Evolutionary conservation across 1,139 yeast species (phyloP).

Genomic region (Pichia sp.): DNA sequence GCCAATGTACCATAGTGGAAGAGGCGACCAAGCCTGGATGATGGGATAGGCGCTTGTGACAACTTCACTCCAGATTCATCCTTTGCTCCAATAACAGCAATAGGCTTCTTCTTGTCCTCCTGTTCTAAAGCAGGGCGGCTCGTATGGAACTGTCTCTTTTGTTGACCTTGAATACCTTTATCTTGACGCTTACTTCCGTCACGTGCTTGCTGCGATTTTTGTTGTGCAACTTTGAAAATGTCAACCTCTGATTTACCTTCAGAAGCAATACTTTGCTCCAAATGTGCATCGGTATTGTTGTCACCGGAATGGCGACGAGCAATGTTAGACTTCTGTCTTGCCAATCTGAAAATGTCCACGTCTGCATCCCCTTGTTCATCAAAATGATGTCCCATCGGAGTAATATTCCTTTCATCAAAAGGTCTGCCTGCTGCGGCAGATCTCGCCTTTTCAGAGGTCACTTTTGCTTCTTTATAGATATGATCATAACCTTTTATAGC

Average conservation of each 20-base stretch:
- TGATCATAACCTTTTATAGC: constrained; percentile 25
- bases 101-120: not conserved
- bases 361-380: constrained; percentile 19
- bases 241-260: constrained; percentile 23
- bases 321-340: constrained; percentile 23
- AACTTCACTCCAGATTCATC: constrained; percentile 39
- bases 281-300: constrained; percentile 1
- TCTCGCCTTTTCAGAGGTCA: constrained; percentile 25
- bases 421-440: constrained; percentile 16
- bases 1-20: constrained; percentile 93
- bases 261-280: constrained; percentile 22
- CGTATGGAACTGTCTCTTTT: constrained; percentile 14
- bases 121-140: constrained; percentile 3
- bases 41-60: constrained; percentile 71
- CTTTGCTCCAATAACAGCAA: constrained; percentile 29
- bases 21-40: constrained; percentile 75
- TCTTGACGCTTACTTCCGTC: not conserved
- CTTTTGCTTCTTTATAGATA: constrained; percentile 30
- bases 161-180: constrained; percentile 5
- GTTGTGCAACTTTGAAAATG: constrained; percentile 25
- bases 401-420: constrained; percentile 11
- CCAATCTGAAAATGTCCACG: constrained; percentile 26
- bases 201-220: constrained; percentile 21
- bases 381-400: constrained; percentile 8
- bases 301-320: constrained; percentile 11